These are phyloP conservation scores for Penicillium steckii DNA, from an alignment of 495 filamentous ascomycete species.

Conservation along the genomic window DNA sequence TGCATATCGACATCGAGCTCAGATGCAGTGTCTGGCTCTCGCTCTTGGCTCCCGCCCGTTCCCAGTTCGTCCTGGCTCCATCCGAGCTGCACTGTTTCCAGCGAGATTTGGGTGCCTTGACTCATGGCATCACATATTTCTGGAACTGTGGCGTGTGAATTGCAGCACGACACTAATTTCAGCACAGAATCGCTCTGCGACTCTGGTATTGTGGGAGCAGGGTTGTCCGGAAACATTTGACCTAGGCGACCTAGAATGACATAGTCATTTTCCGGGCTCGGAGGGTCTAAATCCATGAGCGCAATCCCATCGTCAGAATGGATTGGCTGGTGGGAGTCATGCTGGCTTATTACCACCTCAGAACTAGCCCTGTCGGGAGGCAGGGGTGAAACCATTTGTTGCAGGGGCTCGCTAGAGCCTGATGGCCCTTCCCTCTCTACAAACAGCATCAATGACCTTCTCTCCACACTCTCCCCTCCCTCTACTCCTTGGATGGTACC, in stretches of 20 bases:
- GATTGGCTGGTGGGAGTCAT: neutral
- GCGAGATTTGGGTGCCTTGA: neutral
- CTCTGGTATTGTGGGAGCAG: neutral
- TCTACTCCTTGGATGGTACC: too few relatives aligned
- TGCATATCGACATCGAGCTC: neutral
- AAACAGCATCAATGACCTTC: neutral
- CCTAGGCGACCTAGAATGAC: neutral
- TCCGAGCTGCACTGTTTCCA: neutral
- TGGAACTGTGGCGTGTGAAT: neutral
- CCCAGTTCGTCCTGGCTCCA: neutral
- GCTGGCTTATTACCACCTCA: too few relatives aligned
- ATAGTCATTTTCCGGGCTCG: neutral
- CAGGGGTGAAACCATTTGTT: neutral
- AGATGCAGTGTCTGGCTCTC: slow-evolving; percentile 1
- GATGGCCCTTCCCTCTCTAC: neutral
- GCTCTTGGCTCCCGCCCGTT: neutral
- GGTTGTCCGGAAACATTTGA: neutral
- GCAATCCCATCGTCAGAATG: neutral
- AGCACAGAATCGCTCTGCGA: neutral
- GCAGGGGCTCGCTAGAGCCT: neutral
- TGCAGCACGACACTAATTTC: neutral
- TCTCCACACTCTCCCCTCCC: too few relatives aligned
- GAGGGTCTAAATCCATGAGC: neutral
- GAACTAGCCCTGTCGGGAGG: neutral
- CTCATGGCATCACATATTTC: slow-evolving; percentile 1